phyloP scores from a whole-genome alignment of 805 yeast species.

The Monosporozyma solicola region DNA sequence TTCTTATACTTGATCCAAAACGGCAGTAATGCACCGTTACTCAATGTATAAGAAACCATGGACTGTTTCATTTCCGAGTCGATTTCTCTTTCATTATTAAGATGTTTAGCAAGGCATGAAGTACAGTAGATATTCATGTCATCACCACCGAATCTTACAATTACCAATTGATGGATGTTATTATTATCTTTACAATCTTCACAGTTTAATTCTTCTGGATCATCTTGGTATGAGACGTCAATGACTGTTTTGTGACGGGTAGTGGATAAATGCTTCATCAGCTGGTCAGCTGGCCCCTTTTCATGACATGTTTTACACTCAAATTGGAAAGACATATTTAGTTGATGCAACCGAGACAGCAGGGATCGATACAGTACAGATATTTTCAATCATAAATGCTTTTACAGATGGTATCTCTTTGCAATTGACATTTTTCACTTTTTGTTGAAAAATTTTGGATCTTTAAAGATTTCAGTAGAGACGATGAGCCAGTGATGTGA shows the following conservation, averaged over 20 bases:
- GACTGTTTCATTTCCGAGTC: slow-evolving; percentile 31
- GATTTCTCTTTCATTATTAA: background rate
- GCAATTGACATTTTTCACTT: too few relatives aligned
- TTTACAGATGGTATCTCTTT: too few relatives aligned
- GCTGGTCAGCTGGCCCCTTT: slow-evolving; percentile 30
- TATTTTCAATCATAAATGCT: too few relatives aligned
- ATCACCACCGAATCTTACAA: slow-evolving; percentile 46
- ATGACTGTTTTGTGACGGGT: slow-evolving; percentile 45
- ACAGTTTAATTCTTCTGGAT: slow-evolving; percentile 41
- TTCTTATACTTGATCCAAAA: slow-evolving; percentile 39
- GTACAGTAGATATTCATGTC: slow-evolving; percentile 45
- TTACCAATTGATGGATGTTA: slow-evolving; percentile 44
- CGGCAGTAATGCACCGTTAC: slow-evolving; percentile 47
- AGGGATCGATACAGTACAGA: too few relatives aligned
- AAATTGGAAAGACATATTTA: slow-evolving; percentile 13
- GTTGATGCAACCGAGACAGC: background rate
- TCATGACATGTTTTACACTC: slow-evolving; percentile 42
- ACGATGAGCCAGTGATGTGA: too few relatives aligned
- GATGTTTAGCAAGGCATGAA: slow-evolving; percentile 35
- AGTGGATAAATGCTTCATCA: slow-evolving; percentile 43
- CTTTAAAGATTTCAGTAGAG: too few relatives aligned
- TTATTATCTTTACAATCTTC: slow-evolving; percentile 44
- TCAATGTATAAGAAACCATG: slow-evolving; percentile 38
- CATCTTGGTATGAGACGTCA: slow-evolving; percentile 31
- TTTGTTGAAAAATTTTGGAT: too few relatives aligned